These are phyloP conservation scores for Furcasterigmium sp. DNA, from an alignment of 2,329 filamentous ascomycete species.

Conservation along the genomic window DNA sequence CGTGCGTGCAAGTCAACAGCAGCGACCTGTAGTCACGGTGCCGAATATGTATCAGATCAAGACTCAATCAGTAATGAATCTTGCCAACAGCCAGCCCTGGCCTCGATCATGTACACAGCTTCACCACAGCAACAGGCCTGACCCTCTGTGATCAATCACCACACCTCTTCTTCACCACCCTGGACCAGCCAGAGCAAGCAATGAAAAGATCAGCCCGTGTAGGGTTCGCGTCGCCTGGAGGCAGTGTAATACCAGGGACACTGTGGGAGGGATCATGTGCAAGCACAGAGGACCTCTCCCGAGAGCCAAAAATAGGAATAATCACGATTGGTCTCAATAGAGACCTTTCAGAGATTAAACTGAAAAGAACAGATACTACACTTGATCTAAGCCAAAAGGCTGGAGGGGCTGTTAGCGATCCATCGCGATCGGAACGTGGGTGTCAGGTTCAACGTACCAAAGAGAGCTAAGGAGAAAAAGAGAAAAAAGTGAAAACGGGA, in stretches of 20 bases:
- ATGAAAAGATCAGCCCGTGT: conserved; percentile 50
- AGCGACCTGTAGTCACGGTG: no score
- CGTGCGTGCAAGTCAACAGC: no score
- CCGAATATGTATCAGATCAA: no score
- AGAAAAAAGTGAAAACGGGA: conserved; percentile 31
- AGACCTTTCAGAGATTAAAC: conserved; percentile 90
- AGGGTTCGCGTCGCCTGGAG: conserved; percentile 62
- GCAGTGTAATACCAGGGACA: conserved; percentile 75
- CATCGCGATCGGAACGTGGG: background rate
- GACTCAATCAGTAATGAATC: no score
- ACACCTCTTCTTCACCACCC: conserved; percentile 50
- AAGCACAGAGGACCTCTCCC: conserved; percentile 63
- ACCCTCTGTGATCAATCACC: background rate
- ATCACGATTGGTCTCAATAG: conserved; percentile 70
- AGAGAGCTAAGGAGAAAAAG: conserved; percentile 50
- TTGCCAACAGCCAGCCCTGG: no score
- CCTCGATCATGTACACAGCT: no score
- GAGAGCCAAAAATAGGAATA: conserved; percentile 71
- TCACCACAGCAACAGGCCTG: no score
- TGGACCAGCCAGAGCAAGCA: conserved; percentile 45
- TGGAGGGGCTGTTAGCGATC: conserved; percentile 7
- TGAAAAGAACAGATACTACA: conserved; percentile 97
- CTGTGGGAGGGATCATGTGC: conserved; percentile 60
- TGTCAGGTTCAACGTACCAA: conserved; percentile 21
- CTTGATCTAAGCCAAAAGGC: conserved; percentile 78